These are phyloP conservation scores for Chlamydomonas sp. DNA, from an alignment of 139 green algal genomes.

Conservation along the genomic window DNA sequence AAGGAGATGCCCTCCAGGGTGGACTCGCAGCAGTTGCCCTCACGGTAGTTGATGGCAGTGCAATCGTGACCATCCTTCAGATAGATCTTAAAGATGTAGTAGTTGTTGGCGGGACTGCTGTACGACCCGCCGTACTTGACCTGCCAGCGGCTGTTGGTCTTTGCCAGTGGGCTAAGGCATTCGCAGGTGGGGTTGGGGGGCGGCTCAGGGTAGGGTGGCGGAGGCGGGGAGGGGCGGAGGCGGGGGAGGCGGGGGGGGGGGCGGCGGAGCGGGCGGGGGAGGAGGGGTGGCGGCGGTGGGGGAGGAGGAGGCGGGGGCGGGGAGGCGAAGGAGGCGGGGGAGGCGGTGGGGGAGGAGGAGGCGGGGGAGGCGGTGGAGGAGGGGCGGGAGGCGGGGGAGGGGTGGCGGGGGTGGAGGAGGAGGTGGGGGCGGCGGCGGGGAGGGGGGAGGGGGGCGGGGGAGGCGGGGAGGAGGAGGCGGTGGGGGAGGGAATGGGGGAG, in stretches of 20 bases:
- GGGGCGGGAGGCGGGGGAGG: conserved; percentile 1
- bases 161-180: conserved; percentile 51
- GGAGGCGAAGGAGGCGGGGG: conserved; percentile 13
- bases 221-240: conserved; percentile 8
- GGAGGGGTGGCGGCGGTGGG: conserved; percentile 9
- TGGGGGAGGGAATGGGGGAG: not conserved
- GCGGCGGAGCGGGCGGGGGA: conserved; percentile 1
- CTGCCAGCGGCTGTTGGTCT: conserved; percentile 40
- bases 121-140: conserved; percentile 11
- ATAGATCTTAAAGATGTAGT: conserved; percentile 10
- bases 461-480: not conserved
- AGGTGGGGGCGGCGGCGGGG: not conserved
- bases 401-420: conserved; percentile 7
- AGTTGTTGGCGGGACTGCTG: not conserved
- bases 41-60: conserved; percentile 38
- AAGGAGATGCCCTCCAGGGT: conserved; percentile 43
- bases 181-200: conserved; percentile 16
- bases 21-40: conserved; percentile 54
- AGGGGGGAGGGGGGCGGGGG: conserved; percentile 4
- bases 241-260: not conserved
- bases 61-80: conserved; percentile 21
- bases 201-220: conserved; percentile 1
- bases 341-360: not conserved
- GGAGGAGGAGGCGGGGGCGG: conserved; percentile 4
- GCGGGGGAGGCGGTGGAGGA: conserved; percentile 19